Evolutionary conservation across 2,329 filamentous ascomycete species (phyloP), one percentile per base, ranked within the genome.

Genomic region (Fusarium globosum): DNA sequence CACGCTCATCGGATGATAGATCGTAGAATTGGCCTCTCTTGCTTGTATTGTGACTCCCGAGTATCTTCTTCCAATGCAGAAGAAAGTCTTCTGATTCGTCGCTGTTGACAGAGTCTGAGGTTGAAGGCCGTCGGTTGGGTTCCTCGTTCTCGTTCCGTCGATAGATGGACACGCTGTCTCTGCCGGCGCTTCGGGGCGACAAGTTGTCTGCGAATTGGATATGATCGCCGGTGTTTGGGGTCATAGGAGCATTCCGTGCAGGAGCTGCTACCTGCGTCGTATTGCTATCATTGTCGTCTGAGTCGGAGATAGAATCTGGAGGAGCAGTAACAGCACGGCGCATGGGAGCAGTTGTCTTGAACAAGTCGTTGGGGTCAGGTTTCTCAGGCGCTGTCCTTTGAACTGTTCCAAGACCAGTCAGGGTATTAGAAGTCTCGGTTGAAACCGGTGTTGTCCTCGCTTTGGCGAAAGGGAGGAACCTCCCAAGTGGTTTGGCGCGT

Each of bases 11-110:
- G 26, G 83, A 82, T 2, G 83, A 84, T 42, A 91, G 80, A 49
- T 86, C 85, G 73, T 87, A 85, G 66, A 91, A 89, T 65, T 88
- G 86, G 4, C 85, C 86, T 77, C 89, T 90, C 55, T 86, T 84
- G 6, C 85, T 85, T 4, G 86, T 82, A 11, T 83, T 81, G 59
- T 82, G 79, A 12, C 79, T 76, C 39, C 79, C 78, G 41, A 85
- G 74, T 46, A 85, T 81, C 45, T 78, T 77, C 23, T 77, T 78
- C 77, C 79, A 81, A 46, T 81, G 76, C 18, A 76, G 51, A 4
- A 79, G 65, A 43, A 80, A 75, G 56, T 80, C 76, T 48, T 76
- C 79, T 5, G 76, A 75, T 46, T 77, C 77, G 46, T 77, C 69
- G 21, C 71, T 79, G 15, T 61, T 60, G 12, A 43, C 68, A 26